Conservation (phyloP, 805 yeast genomes). For the Saccharomycodes ludwigii region DNA sequence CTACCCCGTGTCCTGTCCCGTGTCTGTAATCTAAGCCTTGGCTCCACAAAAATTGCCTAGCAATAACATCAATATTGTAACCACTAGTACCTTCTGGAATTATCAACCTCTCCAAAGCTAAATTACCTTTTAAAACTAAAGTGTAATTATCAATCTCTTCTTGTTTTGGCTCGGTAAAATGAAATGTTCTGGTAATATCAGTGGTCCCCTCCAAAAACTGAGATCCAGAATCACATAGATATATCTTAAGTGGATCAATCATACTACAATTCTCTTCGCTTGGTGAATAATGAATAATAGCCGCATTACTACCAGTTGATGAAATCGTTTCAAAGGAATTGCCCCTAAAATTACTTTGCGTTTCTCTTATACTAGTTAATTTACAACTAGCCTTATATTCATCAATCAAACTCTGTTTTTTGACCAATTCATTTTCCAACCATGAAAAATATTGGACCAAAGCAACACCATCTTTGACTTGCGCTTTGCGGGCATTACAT, state of each 20-base stretch:
- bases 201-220: slow-evolving; percentile 93
- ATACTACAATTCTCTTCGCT: slow-evolving; percentile 40
- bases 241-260: slow-evolving; percentile 57
- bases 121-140: slow-evolving; percentile 80
- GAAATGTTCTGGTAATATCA: slow-evolving; percentile 83
- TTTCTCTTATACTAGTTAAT: slow-evolving; percentile 40
- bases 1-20: slow-evolving; percentile 98
- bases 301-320: slow-evolving; percentile 63
- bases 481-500: slow-evolving; percentile 61
- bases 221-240: slow-evolving; percentile 80
- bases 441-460: slow-evolving; percentile 67
- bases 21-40: slow-evolving; percentile 81
- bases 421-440: slow-evolving; percentile 51
- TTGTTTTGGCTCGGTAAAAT: slow-evolving; percentile 42
- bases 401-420: slow-evolving; percentile 31
- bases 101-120: slow-evolving; percentile 68
- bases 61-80: slow-evolving; percentile 62
- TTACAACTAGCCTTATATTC: slow-evolving; percentile 59
- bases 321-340: slow-evolving; percentile 69
- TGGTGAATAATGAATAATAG: slow-evolving; percentile 69
- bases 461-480: slow-evolving; percentile 73
- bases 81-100: slow-evolving; percentile 75
- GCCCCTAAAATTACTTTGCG: slow-evolving; percentile 47
- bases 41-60: slow-evolving; percentile 73
- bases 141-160: slow-evolving; percentile 65